These are phyloP conservation scores for Talaromyces sp. DNA, from an alignment of 2,329 filamentous ascomycete genomes.

Conservation along the genomic window DNA sequence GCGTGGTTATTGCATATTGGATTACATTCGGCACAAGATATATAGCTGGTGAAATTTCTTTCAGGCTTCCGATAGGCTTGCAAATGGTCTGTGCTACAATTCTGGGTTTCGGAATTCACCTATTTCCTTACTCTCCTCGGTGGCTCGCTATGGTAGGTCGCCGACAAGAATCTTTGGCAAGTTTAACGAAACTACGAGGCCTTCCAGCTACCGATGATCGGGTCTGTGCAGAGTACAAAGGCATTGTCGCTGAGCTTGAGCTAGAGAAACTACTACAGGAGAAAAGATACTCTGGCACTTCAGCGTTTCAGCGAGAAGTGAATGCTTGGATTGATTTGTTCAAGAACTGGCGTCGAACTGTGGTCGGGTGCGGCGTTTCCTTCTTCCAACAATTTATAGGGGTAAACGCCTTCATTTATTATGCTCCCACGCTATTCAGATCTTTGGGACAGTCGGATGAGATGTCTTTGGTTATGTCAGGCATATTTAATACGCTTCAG, in stretches of 20 bases:
- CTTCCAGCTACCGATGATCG: conserved; percentile 47
- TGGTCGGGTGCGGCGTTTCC: background rate
- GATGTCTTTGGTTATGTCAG: background rate
- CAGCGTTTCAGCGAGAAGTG: background rate
- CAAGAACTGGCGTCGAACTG: background rate
- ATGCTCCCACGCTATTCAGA: conserved; percentile 36
- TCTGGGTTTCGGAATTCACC: conserved; percentile 31
- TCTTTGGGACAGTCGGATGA: background rate
- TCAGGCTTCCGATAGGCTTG: conserved; percentile 47
- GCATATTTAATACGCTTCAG: background rate
- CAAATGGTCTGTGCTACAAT: conserved; percentile 44
- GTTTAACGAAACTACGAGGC: conserved; percentile 44
- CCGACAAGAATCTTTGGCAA: conserved; percentile 42
- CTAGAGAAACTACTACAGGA: conserved; percentile 43
- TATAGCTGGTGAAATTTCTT: conserved; percentile 25
- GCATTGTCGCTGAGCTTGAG: conserved; percentile 57
- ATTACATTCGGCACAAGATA: conserved; percentile 21
- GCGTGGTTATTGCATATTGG: conserved; percentile 22
- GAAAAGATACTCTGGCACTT: conserved; percentile 15
- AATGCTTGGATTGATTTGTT: background rate
- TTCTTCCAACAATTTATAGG: conserved; percentile 13
- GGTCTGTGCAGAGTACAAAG: conserved; percentile 48
- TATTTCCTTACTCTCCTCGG: conserved; percentile 29
- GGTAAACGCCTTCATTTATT: conserved; percentile 49
- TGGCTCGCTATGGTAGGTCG: conserved; percentile 44